Base-by-base conservation (phyloP, 2,329 filamentous ascomycete species). In the Pseudogymnoascus sp. region DNA sequence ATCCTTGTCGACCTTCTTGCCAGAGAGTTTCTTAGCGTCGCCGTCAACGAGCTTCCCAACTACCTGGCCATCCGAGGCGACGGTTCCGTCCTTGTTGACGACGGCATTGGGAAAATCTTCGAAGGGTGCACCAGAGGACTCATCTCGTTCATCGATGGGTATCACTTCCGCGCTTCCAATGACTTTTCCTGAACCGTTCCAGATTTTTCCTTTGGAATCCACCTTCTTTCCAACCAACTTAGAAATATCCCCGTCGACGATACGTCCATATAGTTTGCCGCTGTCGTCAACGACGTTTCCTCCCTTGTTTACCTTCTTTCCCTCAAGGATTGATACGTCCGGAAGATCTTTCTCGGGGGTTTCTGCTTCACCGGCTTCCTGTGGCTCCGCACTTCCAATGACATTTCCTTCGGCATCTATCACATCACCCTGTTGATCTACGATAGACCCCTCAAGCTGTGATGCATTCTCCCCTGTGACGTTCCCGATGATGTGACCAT, bases 171-270 rank as follows among this genome's bases (percentile, higher is more conserved):
- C 85, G 62, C 83, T 82, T 31, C 88, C 89, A 60, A 90, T 82
- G 38, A 88, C 78, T 72, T 89, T 84, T 65, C 88, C 89, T 5
- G 79, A 79, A 65, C 90, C 87, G 70, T 86, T 86, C 84, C 85
- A 90, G 75, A 91, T 87, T 67, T 88, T 80, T 50, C 89, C 89
- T 37, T 89, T 76, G 62, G 83, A 84, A 66, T 90, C 87, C 36
- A 85, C 78, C 70, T 83, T 83, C 70, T 83, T 84, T 68, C 87
- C 87, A 34, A 86, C 74, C 5, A 90, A 80, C 66, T 88, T 79
- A 73, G 87, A 83, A 16, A 84, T 69, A 14, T 86, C 83, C 38
- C 89, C 89, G 67, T 87, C 82, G 36, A 84, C 75, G 11, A 91
- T 78, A 53, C 84, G 84, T 14, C 85, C 89, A 67, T 89, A 76